A percentile compares a stretch with the other conserved stretches of the same genome.
phyloP scores from a whole-genome alignment of 768 basidiomycete genomes.

The Clitopilus hobsonii region DNA sequence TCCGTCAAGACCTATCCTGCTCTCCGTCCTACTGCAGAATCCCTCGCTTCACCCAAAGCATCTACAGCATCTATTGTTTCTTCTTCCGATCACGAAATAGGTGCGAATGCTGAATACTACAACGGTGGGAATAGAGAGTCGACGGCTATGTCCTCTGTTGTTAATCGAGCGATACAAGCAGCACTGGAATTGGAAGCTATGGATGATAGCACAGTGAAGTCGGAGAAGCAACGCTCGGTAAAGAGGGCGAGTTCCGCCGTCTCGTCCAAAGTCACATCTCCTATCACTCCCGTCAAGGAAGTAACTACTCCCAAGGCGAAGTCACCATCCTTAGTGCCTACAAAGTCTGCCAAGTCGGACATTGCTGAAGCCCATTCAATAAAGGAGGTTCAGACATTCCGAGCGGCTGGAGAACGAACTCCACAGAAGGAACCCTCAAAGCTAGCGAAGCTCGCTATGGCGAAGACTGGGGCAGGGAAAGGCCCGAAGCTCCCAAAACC shows the following conservation, averaged over 20 bases:
- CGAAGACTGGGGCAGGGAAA: constrained; percentile 35
- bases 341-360: neutral
- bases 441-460: constrained; percentile 69
- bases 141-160: constrained; percentile 55
- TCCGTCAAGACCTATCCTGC: constrained; percentile 71
- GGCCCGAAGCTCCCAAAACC: constrained; percentile 45
- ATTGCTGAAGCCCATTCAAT: constrained; percentile 15
- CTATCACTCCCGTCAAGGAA: neutral
- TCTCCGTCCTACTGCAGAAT: constrained; percentile 64
- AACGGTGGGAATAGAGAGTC: constrained; percentile 15
- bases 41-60: constrained; percentile 36
- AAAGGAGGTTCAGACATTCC: constrained; percentile 24
- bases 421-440: constrained; percentile 49
- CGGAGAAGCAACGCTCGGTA: neutral
- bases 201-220: constrained; percentile 25
- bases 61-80: constrained; percentile 22
- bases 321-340: constrained; percentile 9
- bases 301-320: constrained; percentile 14
- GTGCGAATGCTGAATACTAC: constrained; percentile 14
- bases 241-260: neutral
- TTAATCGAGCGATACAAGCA: constrained; percentile 62
- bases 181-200: constrained; percentile 59
- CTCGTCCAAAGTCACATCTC: neutral
- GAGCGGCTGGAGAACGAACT: constrained; percentile 17
- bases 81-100: constrained; percentile 16